phyloP scores from a whole-genome alignment of 2,329 filamentous ascomycete genomes.

The Zasmidium citrigriseum region DNA sequence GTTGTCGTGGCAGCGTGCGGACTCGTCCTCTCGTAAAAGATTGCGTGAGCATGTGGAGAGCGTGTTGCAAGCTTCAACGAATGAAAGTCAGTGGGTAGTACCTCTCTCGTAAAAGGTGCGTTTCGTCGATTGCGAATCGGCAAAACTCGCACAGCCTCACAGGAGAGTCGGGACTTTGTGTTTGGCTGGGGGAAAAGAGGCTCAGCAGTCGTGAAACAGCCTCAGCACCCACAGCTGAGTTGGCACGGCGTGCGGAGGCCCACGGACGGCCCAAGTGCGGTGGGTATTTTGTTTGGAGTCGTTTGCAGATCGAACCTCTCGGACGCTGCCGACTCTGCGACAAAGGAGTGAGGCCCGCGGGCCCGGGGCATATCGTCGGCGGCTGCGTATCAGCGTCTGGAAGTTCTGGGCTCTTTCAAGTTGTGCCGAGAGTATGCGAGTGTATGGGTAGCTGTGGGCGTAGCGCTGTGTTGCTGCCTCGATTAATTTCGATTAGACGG shows the following conservation, averaged over 20 bases:
- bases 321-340: conserved; percentile 1
- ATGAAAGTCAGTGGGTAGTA: background rate
- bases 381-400: background rate
- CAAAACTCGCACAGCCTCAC: conserved; percentile 6
- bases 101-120: background rate
- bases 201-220: background rate
- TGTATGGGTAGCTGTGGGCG: conserved; percentile 4
- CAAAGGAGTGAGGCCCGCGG: conserved; percentile 5
- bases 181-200: background rate
- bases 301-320: conserved; percentile 10
- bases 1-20: background rate
- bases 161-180: background rate
- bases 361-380: background rate
- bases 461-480: conserved; percentile 8
- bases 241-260: background rate
- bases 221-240: conserved; percentile 1
- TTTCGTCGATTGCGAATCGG: background rate
- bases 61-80: background rate
- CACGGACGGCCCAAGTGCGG: background rate
- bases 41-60: conserved; percentile 1
- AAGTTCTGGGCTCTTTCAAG: background rate
- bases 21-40: conserved; percentile 2
- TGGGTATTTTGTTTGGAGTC: background rate
- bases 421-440: conserved; percentile 8
- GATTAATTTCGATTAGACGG: conserved; percentile 3